phyloP scores from a whole-genome alignment of 139 green algal genomes.

The Edaphochlamys debaryana region DNA sequence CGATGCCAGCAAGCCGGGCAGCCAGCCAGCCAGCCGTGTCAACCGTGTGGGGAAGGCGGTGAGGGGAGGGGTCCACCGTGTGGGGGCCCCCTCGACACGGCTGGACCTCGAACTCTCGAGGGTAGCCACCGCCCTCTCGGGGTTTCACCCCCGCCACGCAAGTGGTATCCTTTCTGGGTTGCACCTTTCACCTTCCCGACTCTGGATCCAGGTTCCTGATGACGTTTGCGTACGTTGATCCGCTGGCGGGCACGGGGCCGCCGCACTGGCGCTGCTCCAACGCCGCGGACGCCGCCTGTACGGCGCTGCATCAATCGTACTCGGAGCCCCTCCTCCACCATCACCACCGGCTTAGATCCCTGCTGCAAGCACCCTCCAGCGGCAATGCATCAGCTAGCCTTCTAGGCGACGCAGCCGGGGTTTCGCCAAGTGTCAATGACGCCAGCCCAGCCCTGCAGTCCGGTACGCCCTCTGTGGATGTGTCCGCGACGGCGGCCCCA shows the following conservation, averaged over 20 bases:
- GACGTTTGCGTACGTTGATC: conserved; percentile 7
- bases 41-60: no score
- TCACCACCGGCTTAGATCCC: background rate
- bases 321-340: background rate
- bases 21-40: no score
- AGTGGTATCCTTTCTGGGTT: no score
- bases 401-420: no score
- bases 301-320: background rate
- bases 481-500: background rate
- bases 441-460: background rate
- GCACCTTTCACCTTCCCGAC: no score
- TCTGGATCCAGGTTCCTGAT: background rate
- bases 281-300: background rate
- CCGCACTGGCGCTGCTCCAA: conserved; percentile 5
- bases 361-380: background rate
- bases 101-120: no score
- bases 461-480: background rate
- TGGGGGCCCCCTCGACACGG: no score
- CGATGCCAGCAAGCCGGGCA: no score
- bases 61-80: no score
- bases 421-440: background rate
- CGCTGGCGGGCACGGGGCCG: background rate
- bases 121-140: no score
- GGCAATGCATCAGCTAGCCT: no score
- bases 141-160: no score